These are phyloP conservation scores for Phlebiopsis gigantea DNA, from an alignment of 768 basidiomycete genomes.

Conservation along the genomic window DNA sequence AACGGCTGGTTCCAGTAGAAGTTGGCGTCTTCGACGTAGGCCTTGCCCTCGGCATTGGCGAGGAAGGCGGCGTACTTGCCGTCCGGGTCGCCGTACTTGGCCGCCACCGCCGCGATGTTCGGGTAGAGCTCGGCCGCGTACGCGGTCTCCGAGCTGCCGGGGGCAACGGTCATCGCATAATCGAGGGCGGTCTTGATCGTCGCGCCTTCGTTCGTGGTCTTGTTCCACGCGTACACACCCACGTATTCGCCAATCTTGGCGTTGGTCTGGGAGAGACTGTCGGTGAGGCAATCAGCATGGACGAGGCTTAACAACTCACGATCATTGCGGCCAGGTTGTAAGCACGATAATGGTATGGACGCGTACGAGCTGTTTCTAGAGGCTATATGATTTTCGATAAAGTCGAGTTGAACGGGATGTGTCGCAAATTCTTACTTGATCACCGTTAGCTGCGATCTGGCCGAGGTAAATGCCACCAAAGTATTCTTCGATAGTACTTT, in stretches of 20 bases:
- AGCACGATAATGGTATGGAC: constrained; percentile 61
- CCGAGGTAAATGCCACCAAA: constrained; percentile 43
- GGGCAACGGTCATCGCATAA: constrained; percentile 43
- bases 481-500: constrained; percentile 40
- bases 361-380: constrained; percentile 52
- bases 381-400: constrained; percentile 32
- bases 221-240: constrained; percentile 42
- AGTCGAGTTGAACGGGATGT: not conserved
- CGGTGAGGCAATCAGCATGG: not conserved
- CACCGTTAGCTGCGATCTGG: constrained; percentile 54
- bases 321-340: constrained; percentile 70
- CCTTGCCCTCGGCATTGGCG: constrained; percentile 26
- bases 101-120: constrained; percentile 48
- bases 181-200: constrained; percentile 58
- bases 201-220: constrained; percentile 41
- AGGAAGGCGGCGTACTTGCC: constrained; percentile 50
- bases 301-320: too few species aligned
- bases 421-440: constrained; percentile 36
- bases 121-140: constrained; percentile 46
- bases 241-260: constrained; percentile 48
- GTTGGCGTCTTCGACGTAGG: constrained; percentile 39
- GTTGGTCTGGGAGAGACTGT: constrained; percentile 38
- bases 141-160: constrained; percentile 31
- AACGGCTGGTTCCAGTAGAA: constrained; percentile 56
- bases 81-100: constrained; percentile 57